Conservation (phyloP, 106 monocot genomes). For the Platanthera zijinensis region DNA sequence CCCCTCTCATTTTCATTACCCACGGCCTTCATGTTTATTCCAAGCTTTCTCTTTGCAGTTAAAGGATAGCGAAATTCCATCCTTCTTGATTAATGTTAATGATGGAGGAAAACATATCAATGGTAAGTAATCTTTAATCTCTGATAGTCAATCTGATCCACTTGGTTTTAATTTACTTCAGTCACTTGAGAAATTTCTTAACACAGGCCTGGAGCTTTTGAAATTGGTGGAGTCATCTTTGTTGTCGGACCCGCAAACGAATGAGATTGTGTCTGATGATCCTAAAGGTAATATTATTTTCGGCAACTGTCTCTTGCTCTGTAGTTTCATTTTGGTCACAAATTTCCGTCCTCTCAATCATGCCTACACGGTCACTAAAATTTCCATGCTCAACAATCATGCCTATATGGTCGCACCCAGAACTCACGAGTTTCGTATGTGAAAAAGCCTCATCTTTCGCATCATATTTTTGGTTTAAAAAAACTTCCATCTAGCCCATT, state of each 20-base stretch:
- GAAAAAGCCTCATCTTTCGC: too few relatives aligned
- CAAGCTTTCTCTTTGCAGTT: conserved; percentile 36
- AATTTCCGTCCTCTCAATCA: too few relatives aligned
- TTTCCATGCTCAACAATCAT: too few relatives aligned
- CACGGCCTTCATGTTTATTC: not conserved
- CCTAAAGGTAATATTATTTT: conserved; percentile 42
- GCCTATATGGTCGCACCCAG: too few relatives aligned
- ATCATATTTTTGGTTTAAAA: too few relatives aligned
- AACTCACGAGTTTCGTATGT: too few relatives aligned
- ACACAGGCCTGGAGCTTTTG: conserved; percentile 46
- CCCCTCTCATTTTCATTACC: not conserved
- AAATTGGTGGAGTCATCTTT: conserved; percentile 33
- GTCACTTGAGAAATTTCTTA: not conserved
- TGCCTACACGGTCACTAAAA: too few relatives aligned
- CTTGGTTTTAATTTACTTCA: not conserved
- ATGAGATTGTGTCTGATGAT: conserved; percentile 19
- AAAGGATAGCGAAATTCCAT: conserved; percentile 43
- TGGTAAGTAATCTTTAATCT: conserved; percentile 27
- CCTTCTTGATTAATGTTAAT: conserved; percentile 67
- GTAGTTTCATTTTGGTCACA: too few relatives aligned
- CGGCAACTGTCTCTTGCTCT: too few relatives aligned
- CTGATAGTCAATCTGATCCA: not conserved
- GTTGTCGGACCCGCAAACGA: conserved; percentile 23
- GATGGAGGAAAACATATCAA: conserved; percentile 44
- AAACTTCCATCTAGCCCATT: too few relatives aligned